A percentile compares a stretch with the other conserved stretches of the same genome.
Evolutionary conservation across 805 yeast species (phyloP).

Genomic region (Saturnispora mendoncae): DNA sequence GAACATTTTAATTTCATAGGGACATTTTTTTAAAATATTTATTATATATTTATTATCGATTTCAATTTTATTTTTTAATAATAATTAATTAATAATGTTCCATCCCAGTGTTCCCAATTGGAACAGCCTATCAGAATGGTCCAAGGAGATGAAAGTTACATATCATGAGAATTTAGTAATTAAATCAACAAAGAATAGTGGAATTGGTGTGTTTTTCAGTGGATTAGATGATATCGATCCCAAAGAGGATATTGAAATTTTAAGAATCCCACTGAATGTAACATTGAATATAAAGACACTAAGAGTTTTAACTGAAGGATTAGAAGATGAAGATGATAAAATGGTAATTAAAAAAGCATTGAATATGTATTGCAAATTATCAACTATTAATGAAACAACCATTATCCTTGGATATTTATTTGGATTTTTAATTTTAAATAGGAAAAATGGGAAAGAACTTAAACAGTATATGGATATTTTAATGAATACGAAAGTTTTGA

Average conservation of each 20-base stretch:
- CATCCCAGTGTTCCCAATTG: neutral
- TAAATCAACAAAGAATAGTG: conserved; percentile 15
- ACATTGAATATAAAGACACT: conserved; percentile 29
- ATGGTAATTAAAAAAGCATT: conserved; percentile 17
- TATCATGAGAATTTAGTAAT: conserved; percentile 13
- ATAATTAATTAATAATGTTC: too few relatives aligned
- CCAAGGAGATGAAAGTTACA: conserved; percentile 7
- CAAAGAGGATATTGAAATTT: conserved; percentile 23
- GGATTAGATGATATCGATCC: conserved; percentile 1
- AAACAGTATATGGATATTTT: conserved; percentile 30
- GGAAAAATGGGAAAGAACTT: conserved; percentile 10
- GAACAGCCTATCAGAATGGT: conserved; percentile 13
- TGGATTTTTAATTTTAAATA: conserved; percentile 15
- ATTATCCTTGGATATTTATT: conserved; percentile 22
- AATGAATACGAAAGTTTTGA: conserved; percentile 26
- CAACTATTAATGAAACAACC: conserved; percentile 19
- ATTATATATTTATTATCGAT: neutral
- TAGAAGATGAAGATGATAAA: conserved; percentile 16
- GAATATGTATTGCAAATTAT: conserved; percentile 12
- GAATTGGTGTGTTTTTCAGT: conserved; percentile 32
- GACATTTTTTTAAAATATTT: neutral
- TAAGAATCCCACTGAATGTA: conserved; percentile 31
- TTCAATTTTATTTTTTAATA: neutral
- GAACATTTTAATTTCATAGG: conserved; percentile 49
- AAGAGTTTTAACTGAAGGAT: conserved; percentile 12